Base-by-base conservation (phyloP, 306 rosid genomes). In the Fagus crenata region DNA sequence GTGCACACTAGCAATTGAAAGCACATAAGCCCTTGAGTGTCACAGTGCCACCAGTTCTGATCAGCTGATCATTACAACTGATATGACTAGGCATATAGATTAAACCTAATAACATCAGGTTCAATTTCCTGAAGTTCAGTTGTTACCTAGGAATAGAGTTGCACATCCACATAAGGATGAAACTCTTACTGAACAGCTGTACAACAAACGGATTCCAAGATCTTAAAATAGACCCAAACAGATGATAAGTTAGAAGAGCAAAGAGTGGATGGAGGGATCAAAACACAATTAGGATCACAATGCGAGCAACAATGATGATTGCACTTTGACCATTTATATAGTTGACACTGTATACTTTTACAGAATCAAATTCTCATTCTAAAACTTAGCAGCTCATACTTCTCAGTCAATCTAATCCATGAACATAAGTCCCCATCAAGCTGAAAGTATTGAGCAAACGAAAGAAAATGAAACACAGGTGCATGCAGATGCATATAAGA, bases 201-300 rank as follows among this genome's bases (percentile, higher is more conserved):
- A 51, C 12, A 58, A 28, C 36, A 58, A 58, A 28, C 2, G 1
- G 64, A n/a, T 37, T 54, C 42, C 53, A 49, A 49, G 4, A 31
- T 14, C 37, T 61, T 75, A 14, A 63, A 64, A 64, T 14, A 5
- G 36, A 14, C 46, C 37, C 67, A 63, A 72, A 63, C 8, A 74
- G 40, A 63, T 41, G 33, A 51, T 46, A 80, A 74, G 14, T 22
- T 22, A 37, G 28, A 43, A 56, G 14, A 15, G 49, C 51, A 80
- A 39, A 28, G 22, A 67, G 39, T 31, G 36, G 71, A 46, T 46
- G 39, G 61, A 5, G 18, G 55, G 53, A 12, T 22, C 17, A 39
- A 68, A 6, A 67, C 8, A 42, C 2, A 74, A 17, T 56, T n/a
- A 31, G 56, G 40, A 5, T 35, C 35, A 80, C 41, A 55, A 67